Evolutionary conservation across 176 grass and related monocot species (phyloP).

Genomic region (Bonia amplexicaulis): DNA sequence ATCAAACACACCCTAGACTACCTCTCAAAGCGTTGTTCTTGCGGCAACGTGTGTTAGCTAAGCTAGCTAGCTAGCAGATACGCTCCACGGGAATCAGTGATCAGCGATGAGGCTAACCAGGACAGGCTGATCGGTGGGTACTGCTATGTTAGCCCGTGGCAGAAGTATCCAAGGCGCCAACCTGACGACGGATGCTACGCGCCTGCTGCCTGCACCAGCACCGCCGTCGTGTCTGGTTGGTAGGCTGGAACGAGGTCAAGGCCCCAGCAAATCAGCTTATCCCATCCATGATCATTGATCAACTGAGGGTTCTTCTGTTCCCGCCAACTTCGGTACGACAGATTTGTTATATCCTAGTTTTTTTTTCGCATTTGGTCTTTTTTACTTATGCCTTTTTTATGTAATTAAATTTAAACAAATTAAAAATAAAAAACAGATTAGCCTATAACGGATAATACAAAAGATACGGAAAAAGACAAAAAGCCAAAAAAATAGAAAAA

Average conservation of each 20-base stretch:
- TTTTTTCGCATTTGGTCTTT: too few species aligned
- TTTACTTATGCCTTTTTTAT: too few species aligned
- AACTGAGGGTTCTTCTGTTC: too few species aligned
- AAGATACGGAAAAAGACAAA: too few species aligned
- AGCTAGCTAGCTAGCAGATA: neutral
- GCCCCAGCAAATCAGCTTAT: slow-evolving; percentile 13
- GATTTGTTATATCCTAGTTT: too few species aligned
- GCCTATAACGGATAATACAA: too few species aligned
- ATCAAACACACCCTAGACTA: neutral
- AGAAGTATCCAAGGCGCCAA: slow-evolving; percentile 13
- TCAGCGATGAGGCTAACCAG: neutral
- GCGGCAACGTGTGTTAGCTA: neutral
- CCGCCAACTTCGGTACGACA: too few species aligned
- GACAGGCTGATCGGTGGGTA: neutral
- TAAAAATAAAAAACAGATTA: too few species aligned
- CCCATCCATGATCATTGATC: neutral
- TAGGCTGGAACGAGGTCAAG: neutral
- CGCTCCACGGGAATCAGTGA: neutral
- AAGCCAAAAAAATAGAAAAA: too few species aligned
- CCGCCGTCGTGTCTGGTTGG: neutral
- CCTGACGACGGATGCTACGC: neutral
- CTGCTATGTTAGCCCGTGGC: slow-evolving; percentile 4
- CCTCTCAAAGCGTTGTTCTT: neutral
- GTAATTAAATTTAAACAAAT: too few species aligned
- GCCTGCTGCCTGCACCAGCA: neutral